These are phyloP conservation scores for Pulveroboletus frians DNA, from an alignment of 768 basidiomycete species.

Conservation along the genomic window DNA sequence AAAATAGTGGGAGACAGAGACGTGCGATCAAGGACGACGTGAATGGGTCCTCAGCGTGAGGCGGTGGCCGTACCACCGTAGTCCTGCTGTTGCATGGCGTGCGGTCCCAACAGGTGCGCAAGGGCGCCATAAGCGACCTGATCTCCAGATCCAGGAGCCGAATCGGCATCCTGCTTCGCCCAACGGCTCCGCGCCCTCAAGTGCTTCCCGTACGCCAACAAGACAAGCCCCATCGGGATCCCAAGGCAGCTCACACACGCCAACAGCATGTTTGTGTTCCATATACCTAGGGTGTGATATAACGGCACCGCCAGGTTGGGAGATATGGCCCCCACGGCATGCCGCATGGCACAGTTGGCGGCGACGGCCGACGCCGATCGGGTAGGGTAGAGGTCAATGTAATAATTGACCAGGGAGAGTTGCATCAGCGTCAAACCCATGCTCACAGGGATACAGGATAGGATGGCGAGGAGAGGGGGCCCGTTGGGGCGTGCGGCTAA, in stretches of 20 bases:
- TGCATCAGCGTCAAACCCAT: constrained; percentile 28
- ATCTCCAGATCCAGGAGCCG: neutral
- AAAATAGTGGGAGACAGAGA: too few relatives aligned
- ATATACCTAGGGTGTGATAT: constrained; percentile 16
- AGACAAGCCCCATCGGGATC: constrained; percentile 16
- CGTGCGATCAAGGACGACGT: too few relatives aligned
- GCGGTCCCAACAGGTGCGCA: constrained; percentile 16
- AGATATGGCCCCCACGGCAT: constrained; percentile 16
- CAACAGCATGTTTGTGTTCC: constrained; percentile 14
- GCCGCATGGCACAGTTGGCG: constrained; percentile 23
- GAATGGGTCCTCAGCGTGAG: constrained; percentile 5
- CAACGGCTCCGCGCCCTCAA: constrained; percentile 21
- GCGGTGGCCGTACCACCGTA: constrained; percentile 15
- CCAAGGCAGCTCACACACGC: constrained; percentile 23
- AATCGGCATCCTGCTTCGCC: constrained; percentile 18
- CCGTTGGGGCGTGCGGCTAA: constrained; percentile 14
- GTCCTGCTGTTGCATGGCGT: neutral
- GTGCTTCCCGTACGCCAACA: constrained; percentile 20
- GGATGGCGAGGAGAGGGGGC: constrained; percentile 7
- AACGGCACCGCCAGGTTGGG: constrained; percentile 24
- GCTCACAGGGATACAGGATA: constrained; percentile 25
- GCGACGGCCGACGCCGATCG: constrained; percentile 27
- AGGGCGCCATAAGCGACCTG: neutral
- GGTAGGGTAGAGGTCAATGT: constrained; percentile 28
- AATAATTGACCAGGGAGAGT: constrained; percentile 26